Conservation (phyloP, 257 asterid species). For the Eucommia ulmoides region DNA sequence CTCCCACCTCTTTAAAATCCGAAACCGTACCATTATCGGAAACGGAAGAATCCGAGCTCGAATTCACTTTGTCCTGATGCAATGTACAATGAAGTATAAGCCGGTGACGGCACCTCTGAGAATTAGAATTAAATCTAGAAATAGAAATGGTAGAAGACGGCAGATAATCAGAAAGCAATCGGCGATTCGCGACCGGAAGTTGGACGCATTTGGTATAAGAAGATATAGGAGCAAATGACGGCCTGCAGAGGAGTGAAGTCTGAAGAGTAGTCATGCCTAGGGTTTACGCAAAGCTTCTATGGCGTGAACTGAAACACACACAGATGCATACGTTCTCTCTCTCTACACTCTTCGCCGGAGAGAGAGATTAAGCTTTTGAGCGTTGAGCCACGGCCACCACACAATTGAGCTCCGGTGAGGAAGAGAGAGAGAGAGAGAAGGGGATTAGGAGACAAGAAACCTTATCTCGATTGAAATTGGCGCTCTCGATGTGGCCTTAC, state of each 20-base stretch:
- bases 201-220: constrained; percentile 18
- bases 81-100: constrained; percentile 32
- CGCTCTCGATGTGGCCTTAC: constrained; percentile 8
- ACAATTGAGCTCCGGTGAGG: background rate
- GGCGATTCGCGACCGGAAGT: constrained; percentile 5
- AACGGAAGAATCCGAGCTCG: constrained; percentile 14
- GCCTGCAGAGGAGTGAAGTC: constrained; percentile 39
- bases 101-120: constrained; percentile 29
- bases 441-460: background rate
- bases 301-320: background rate
- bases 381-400: background rate
- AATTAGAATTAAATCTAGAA: constrained; percentile 3
- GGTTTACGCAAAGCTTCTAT: constrained; percentile 1
- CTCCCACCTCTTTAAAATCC: constrained; percentile 14
- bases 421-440: background rate
- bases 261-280: constrained; percentile 33
- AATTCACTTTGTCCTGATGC: constrained; percentile 30
- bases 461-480: constrained; percentile 13
- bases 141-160: background rate
- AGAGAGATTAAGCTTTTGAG: background rate
- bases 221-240: constrained; percentile 20
- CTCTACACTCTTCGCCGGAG: background rate
- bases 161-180: constrained; percentile 8
- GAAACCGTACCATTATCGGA: constrained; percentile 8
- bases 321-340: constrained; percentile 1